Conservation (phyloP, 495 filamentous ascomycete species). For the Neohortaea acidophila region DNA sequence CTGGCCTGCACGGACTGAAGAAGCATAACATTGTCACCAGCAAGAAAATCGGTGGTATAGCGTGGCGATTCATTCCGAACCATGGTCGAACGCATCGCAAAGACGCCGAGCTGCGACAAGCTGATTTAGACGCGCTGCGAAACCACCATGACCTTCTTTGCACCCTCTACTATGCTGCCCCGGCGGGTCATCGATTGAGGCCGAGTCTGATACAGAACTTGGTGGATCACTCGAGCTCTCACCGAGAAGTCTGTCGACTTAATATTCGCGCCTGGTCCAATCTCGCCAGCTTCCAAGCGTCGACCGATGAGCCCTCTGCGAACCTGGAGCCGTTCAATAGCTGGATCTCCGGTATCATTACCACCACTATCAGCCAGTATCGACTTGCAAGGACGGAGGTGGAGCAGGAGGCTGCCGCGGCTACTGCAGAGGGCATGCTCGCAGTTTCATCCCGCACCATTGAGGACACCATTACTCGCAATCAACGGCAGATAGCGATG, state of each 20-base stretch:
- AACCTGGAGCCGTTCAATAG: slow-evolving; percentile 27
- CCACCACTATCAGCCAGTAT: slow-evolving; percentile 44
- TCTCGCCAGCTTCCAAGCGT: slow-evolving; percentile 60
- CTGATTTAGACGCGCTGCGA: slow-evolving; percentile 68
- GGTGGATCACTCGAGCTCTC: slow-evolving; percentile 62
- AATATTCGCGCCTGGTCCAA: slow-evolving; percentile 70
- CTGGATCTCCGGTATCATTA: slow-evolving; percentile 53
- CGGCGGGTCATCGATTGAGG: slow-evolving; percentile 51
- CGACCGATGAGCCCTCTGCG: slow-evolving; percentile 29
- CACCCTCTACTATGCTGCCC: slow-evolving; percentile 75
- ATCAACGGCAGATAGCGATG: slow-evolving; percentile 47
- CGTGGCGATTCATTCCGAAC: slow-evolving; percentile 72
- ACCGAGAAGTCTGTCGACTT: slow-evolving; percentile 72
- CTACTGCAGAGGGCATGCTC: slow-evolving; percentile 23
- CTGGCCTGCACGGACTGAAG: slow-evolving; percentile 48
- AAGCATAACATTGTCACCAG: slow-evolving; percentile 35
- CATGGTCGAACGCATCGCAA: slow-evolving; percentile 77
- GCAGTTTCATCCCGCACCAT: slow-evolving; percentile 36
- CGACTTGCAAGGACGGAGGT: slow-evolving; percentile 43
- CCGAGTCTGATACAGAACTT: slow-evolving; percentile 58
- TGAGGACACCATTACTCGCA: slow-evolving; percentile 40
- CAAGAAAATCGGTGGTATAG: slow-evolving; percentile 62
- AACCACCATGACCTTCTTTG: slow-evolving; percentile 91
- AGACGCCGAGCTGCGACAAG: slow-evolving; percentile 54
- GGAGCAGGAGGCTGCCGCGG: slow-evolving; percentile 36